Evolutionary conservation across 2,329 filamentous ascomycete species (phyloP), one percentile per base, ranked within the genome.

Genomic region (Eutypella sp.): DNA sequence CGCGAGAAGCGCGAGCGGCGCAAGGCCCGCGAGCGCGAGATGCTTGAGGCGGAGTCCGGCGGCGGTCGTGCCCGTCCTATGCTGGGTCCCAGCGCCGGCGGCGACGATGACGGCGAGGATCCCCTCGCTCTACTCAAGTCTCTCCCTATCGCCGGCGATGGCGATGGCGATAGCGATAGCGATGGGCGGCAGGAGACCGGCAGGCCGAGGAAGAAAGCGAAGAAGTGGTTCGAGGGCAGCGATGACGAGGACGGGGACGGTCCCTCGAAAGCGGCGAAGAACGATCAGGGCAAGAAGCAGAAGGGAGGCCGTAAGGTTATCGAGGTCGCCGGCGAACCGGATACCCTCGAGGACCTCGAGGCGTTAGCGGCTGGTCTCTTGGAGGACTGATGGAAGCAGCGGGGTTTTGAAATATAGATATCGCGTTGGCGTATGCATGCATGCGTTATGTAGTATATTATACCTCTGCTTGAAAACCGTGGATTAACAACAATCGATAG

Each of bases 141-240:
- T 27, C 60, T 84, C 51, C 81, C 81, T 2, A 62, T 76, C 25
- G 69, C 69, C 2, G 72, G 68, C 1, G 62, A 62, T 11, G 51
- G 46, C 3, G 58, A 56, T 8, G 55, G 49, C 7, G 47, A 41
- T 8, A 47, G 51, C 22, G 46, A 51, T 19, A 50, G 51, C 4
- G 59, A 64, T 20, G 36, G 60, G 19, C 65, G 67, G 2, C 72
- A 72, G 16, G 64, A 64, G 44, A 67, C 67, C 53, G 66, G 63
- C 49, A 71, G 70, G 41, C 73, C 75, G 16, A 69, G 66, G 58
- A 87, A 85, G 75, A 84, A 79, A 65, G 72, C 77, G 48, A 89
- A 86, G 79, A 89, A 89, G 67, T 89, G 85, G 85, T 89, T 89
- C 69, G 75, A 89, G 64, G 78, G 84, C 48, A 82, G 84, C 48